phyloP scores from a whole-genome alignment of 352 stramenopile species.

The Phytophthora ramorum region DNA sequence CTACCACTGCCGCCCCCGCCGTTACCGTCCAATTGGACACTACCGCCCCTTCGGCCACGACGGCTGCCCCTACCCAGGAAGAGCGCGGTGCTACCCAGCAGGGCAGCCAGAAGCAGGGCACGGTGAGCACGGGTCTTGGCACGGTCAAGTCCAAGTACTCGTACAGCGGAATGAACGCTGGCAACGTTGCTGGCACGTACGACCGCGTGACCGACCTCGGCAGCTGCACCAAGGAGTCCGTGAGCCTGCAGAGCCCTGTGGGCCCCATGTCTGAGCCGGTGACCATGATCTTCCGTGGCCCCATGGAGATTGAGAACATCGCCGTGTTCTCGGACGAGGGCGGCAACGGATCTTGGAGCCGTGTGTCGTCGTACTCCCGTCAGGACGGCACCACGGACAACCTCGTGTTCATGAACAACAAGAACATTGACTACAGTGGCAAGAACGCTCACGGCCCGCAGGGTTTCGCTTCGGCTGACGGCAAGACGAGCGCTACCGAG shows the following conservation, averaged over 20 bases:
- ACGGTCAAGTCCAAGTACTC: conserved; percentile 53
- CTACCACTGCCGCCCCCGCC: conserved; percentile 1
- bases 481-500: conserved; percentile 23
- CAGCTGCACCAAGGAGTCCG: conserved; percentile 45
- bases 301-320: conserved; percentile 68
- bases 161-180: conserved; percentile 61
- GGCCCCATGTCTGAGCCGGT: conserved; percentile 69
- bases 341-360: conserved; percentile 43
- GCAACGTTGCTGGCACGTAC: conserved; percentile 60
- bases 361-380: conserved; percentile 62
- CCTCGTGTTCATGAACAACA: conserved; percentile 83
- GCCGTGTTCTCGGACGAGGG: conserved; percentile 50
- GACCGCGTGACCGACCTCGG: conserved; percentile 51
- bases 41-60: conserved; percentile 6
- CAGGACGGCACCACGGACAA: conserved; percentile 44
- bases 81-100: conserved; percentile 27
- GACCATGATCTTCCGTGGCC: conserved; percentile 69
- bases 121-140: conserved; percentile 33
- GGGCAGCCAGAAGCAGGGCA: conserved; percentile 19
- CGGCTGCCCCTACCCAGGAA: conserved; percentile 14
- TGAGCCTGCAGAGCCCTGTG: conserved; percentile 55
- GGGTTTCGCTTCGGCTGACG: conserved; percentile 58
- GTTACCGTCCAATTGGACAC: no score
- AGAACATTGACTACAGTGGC: conserved; percentile 69
- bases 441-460: conserved; percentile 52